Evolutionary conservation across 768 basidiomycete genomes (phyloP).

Genomic region (Leucocoprinus leucothites): DNA sequence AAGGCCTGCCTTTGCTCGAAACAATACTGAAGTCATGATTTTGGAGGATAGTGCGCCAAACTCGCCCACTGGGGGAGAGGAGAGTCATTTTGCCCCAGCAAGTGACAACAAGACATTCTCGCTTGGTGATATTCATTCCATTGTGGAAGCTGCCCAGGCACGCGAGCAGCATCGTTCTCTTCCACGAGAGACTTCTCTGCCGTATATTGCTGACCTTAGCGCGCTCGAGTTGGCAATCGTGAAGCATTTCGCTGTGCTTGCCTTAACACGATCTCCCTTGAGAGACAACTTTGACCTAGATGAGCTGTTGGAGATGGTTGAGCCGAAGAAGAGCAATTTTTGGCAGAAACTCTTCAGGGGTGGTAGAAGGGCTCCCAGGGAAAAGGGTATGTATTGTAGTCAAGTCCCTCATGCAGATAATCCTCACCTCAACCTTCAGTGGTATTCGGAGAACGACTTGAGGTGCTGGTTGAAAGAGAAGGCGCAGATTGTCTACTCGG

Average conservation of each 20-base stretch:
- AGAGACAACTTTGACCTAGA: slow-evolving; percentile 86
- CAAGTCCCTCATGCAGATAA: slow-evolving; percentile 1
- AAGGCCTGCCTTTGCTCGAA: slow-evolving; percentile 69
- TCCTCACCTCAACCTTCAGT: slow-evolving; percentile 42
- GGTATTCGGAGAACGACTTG: slow-evolving; percentile 91
- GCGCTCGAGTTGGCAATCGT: slow-evolving; percentile 86
- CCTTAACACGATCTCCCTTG: slow-evolving; percentile 73
- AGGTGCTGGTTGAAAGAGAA: slow-evolving; percentile 89
- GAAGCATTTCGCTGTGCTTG: slow-evolving; percentile 86
- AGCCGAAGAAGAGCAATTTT: slow-evolving; percentile 89
- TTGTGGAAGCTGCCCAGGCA: slow-evolving; percentile 90
- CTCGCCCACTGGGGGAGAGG: slow-evolving; percentile 56
- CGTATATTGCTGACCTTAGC: slow-evolving; percentile 81
- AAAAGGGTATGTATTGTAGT: slow-evolving; percentile 56
- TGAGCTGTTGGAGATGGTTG: slow-evolving; percentile 90
- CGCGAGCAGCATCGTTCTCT: slow-evolving; percentile 84
- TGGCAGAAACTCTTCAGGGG: slow-evolving; percentile 96
- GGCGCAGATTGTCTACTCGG: slow-evolving; percentile 95
- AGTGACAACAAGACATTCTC: slow-evolving; percentile 44
- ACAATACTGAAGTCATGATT: slow-evolving; percentile 86
- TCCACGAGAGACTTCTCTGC: slow-evolving; percentile 72
- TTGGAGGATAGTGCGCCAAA: slow-evolving; percentile 77
- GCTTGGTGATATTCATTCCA: slow-evolving; percentile 89
- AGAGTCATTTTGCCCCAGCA: slow-evolving; percentile 25
- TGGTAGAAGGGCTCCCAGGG: slow-evolving; percentile 88